Evolutionary conservation across 2,329 filamentous ascomycete species (phyloP).

Genomic region (Aplosporella prunicola): DNA sequence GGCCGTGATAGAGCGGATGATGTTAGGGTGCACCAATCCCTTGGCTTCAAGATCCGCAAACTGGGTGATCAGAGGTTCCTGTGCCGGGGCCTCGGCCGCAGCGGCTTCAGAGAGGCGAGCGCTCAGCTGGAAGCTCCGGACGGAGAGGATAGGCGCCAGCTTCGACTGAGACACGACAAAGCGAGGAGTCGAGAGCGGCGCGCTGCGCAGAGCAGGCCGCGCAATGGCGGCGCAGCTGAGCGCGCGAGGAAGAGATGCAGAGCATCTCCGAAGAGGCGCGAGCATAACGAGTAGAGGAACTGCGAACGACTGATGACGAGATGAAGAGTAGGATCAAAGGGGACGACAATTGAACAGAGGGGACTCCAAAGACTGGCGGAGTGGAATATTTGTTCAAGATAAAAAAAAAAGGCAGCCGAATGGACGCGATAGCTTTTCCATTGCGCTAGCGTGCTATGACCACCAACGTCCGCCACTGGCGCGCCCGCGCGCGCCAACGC

Average conservation of each 20-base stretch:
- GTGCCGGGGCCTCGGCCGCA: slow-evolving; percentile 6
- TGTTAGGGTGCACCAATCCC: slow-evolving; percentile 49
- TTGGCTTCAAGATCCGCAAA: slow-evolving; percentile 37
- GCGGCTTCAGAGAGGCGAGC: slow-evolving; percentile 10
- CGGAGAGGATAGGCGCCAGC: background rate
- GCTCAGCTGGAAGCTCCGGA: slow-evolving; percentile 2
- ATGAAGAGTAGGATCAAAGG: background rate
- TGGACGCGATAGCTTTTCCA: too few relatives aligned
- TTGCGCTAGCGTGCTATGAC: too few relatives aligned
- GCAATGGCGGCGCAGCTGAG: slow-evolving; percentile 8
- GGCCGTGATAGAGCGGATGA: slow-evolving; percentile 61
- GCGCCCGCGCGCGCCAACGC: too few relatives aligned
- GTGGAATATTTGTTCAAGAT: too few relatives aligned
- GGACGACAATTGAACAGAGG: background rate
- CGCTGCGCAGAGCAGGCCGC: slow-evolving; percentile 4
- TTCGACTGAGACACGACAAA: background rate
- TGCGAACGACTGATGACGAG: background rate
- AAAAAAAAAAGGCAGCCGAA: too few relatives aligned
- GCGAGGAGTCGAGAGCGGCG: background rate
- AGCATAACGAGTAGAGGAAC: slow-evolving; percentile 30
- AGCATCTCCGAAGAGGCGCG: slow-evolving; percentile 31
- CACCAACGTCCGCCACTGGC: too few relatives aligned
- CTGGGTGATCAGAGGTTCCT: slow-evolving; percentile 23
- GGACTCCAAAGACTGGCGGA: too few relatives aligned
- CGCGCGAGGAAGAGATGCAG: slow-evolving; percentile 27